A percentile compares a stretch with the other conserved stretches of the same genome.
Evolutionary conservation across 345 rosid species (phyloP).

Genomic region (Xanthoceras sorbifolium): DNA sequence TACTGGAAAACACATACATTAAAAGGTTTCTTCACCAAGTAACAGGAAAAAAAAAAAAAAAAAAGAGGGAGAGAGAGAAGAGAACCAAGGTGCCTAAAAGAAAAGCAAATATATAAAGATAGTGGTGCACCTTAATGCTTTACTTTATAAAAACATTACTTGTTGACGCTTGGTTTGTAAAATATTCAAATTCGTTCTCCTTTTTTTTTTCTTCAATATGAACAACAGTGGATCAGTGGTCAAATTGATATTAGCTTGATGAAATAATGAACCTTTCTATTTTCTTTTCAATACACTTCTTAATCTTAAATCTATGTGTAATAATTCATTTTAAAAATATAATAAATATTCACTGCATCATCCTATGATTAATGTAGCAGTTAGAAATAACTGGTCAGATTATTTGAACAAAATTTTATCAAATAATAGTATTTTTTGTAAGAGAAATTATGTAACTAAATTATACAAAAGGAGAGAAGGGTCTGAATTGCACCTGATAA

Average conservation of each 20-base stretch:
- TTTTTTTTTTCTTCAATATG: not conserved
- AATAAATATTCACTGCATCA: no score
- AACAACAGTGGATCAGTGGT: not conserved
- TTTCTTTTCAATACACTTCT: not conserved
- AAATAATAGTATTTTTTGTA: not conserved
- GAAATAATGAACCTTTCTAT: not conserved
- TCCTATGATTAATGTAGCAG: no score
- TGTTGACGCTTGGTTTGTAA: slow-evolving; percentile 15
- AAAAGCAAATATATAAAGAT: slow-evolving; percentile 25
- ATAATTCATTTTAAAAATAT: no score
- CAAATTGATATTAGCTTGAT: not conserved
- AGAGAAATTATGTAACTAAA: not conserved
- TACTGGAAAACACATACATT: not conserved
- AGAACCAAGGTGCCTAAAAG: slow-evolving; percentile 21
- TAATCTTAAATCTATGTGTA: not conserved
- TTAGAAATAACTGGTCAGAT: no score
- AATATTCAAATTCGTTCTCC: slow-evolving; percentile 4
- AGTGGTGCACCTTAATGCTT: slow-evolving; percentile 18
- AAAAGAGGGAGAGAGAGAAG: not conserved
- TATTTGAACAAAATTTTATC: not conserved
- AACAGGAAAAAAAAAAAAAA: not conserved
- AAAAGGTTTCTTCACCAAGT: not conserved
- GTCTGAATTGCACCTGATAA: slow-evolving; percentile 49
- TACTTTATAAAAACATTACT: slow-evolving; percentile 30
- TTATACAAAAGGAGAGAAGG: not conserved